phyloP scores from a whole-genome alignment of 768 basidiomycete species.

The Tricholoma terreum region DNA sequence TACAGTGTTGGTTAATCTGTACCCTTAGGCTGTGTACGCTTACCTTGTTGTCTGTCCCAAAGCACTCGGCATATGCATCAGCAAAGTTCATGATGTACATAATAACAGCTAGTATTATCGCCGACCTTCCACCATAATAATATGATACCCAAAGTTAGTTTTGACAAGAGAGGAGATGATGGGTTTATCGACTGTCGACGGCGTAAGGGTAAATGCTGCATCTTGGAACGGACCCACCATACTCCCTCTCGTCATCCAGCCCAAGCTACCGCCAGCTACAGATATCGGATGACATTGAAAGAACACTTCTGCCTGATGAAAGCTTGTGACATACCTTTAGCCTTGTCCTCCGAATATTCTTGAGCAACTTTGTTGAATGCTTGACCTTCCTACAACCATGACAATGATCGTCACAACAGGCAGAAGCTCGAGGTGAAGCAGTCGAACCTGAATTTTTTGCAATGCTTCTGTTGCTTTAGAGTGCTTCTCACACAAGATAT shows the following conservation, averaged over 20 bases:
- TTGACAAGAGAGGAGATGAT: slow-evolving; percentile 70
- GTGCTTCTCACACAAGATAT: slow-evolving; percentile 87
- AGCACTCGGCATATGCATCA: background rate
- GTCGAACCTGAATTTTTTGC: slow-evolving; percentile 70
- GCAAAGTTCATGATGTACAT: background rate
- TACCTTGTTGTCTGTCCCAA: background rate
- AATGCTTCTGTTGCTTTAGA: slow-evolving; percentile 76
- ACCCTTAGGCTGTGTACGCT: background rate
- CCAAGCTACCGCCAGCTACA: slow-evolving; percentile 78
- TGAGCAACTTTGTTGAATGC: slow-evolving; percentile 87
- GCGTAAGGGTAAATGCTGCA: slow-evolving; percentile 77
- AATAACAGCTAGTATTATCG: slow-evolving; percentile 40
- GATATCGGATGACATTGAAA: background rate
- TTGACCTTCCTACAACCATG: slow-evolving; percentile 54
- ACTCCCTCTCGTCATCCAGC: slow-evolving; percentile 84
- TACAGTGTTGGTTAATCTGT: background rate
- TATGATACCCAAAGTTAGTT: slow-evolving; percentile 82
- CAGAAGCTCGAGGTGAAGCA: background rate
- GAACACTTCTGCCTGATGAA: background rate
- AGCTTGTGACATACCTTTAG: slow-evolving; percentile 54
- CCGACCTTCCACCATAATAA: slow-evolving; percentile 89
- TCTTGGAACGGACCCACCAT: slow-evolving; percentile 92
- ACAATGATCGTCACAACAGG: background rate
- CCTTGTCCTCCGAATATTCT: slow-evolving; percentile 90
- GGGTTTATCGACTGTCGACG: slow-evolving; percentile 81